These are phyloP conservation scores for Adansonia madagascariensis DNA, from an alignment of 441 rosid genomes.

Conservation along the genomic window DNA sequence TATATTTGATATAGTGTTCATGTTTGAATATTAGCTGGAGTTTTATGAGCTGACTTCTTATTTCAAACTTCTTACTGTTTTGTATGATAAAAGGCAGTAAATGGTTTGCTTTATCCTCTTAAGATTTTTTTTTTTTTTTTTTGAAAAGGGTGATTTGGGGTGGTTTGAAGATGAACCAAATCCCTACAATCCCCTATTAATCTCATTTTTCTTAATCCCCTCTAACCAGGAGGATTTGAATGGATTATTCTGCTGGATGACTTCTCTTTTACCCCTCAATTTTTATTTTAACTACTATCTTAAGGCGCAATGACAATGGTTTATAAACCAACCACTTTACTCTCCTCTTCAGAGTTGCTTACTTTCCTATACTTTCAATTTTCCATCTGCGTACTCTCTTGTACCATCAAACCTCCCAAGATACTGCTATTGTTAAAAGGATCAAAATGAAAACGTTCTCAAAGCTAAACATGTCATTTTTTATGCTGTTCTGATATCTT, in stretches of 20 bases:
- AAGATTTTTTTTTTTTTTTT: background rate
- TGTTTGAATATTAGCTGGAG: conserved; percentile 19
- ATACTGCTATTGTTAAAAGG: background rate
- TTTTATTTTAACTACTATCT: background rate
- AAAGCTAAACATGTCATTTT: background rate
- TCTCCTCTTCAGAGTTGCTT: background rate
- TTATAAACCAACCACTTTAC: background rate
- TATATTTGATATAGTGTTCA: conserved; percentile 13
- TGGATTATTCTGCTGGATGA: background rate
- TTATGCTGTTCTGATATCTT: conserved; percentile 20
- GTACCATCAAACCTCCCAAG: background rate
- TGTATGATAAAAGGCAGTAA: background rate
- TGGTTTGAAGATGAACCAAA: conserved; percentile 10
- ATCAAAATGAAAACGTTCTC: background rate
- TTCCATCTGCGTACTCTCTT: background rate
- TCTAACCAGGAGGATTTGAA: background rate
- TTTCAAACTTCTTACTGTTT: background rate
- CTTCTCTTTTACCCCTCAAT: background rate
- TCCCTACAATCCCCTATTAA: background rate
- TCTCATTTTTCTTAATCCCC: background rate
- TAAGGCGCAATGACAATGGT: conserved; percentile 1
- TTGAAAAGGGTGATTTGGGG: background rate
- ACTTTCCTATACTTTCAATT: background rate
- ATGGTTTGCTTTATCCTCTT: background rate
- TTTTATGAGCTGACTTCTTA: background rate